Conservation (phyloP, 2,329 filamentous ascomycete genomes). For the Xylogone sp. region DNA sequence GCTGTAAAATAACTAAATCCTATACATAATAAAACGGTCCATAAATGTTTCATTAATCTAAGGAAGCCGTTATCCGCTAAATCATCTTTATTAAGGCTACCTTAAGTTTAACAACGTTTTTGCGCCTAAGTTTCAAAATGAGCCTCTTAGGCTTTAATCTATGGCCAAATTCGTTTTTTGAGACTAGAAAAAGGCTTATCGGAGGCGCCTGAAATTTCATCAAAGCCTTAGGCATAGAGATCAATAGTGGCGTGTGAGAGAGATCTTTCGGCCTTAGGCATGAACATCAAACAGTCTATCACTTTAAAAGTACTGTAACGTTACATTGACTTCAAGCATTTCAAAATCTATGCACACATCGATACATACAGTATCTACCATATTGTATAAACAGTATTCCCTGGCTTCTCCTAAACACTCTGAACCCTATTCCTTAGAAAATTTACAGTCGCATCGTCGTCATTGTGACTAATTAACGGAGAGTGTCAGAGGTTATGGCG, state of each 20-base stretch:
- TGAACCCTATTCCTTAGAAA: neutral
- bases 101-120: neutral
- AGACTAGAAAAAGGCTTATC: slow-evolving; percentile 1
- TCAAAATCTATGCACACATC: neutral
- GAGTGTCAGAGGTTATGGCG: too few relatives aligned
- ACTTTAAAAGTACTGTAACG: too few relatives aligned
- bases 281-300: too few relatives aligned
- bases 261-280: too few relatives aligned
- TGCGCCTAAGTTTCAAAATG: neutral
- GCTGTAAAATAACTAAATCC: slow-evolving; percentile 5
- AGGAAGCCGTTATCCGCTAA: neutral
- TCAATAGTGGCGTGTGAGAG: too few relatives aligned
- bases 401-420: slow-evolving; percentile 1
- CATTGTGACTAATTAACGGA: slow-evolving; percentile 2
- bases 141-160: neutral
- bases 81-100: neutral
- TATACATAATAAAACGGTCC: slow-evolving; percentile 1
- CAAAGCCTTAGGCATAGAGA: slow-evolving; percentile 1
- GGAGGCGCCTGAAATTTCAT: slow-evolving; percentile 3
- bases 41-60: slow-evolving; percentile 3
- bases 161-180: slow-evolving; percentile 1
- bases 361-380: slow-evolving; percentile 3
- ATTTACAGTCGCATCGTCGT: slow-evolving; percentile 1
- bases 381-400: neutral
- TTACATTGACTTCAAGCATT: too few relatives aligned